A percentile compares a stretch with the other conserved stretches of the same genome.
phyloP scores from a whole-genome alignment of 1,139 yeast genomes.

The Taphrina wiesneri region DNA sequence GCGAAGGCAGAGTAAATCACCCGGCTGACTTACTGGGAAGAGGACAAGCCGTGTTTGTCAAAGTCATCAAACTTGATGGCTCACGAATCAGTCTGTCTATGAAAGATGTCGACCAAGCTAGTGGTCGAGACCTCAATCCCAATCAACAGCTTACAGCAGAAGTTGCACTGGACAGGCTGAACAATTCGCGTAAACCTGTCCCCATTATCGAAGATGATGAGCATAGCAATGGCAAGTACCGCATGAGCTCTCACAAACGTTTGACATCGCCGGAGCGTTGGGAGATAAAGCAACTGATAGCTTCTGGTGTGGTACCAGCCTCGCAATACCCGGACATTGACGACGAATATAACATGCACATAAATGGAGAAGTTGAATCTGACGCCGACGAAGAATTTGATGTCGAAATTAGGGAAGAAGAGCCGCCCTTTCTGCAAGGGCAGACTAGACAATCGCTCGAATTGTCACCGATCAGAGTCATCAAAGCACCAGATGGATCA shows the following conservation, averaged over 20 bases:
- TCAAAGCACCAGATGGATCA: slow-evolving; percentile 76
- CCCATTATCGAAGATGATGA: slow-evolving; percentile 24
- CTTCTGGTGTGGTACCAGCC: slow-evolving; percentile 72
- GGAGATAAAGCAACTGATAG: slow-evolving; percentile 81
- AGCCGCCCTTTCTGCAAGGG: slow-evolving; percentile 73
- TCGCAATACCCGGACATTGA: slow-evolving; percentile 71
- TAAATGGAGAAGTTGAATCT: slow-evolving; percentile 44
- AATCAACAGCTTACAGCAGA: slow-evolving; percentile 36
- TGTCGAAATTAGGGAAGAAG: slow-evolving; percentile 66
- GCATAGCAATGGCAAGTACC: neutral
- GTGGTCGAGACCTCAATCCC: slow-evolving; percentile 54
- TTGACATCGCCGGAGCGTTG: slow-evolving; percentile 85
- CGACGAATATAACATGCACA: slow-evolving; percentile 51
- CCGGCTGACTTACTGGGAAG: slow-evolving; percentile 61
- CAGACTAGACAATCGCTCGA: slow-evolving; percentile 52
- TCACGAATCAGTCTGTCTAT: slow-evolving; percentile 58
- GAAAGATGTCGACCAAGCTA: slow-evolving; percentile 71
- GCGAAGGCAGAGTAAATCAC: slow-evolving; percentile 52
- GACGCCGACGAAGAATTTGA: slow-evolving; percentile 63
- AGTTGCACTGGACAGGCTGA: slow-evolving; percentile 30
- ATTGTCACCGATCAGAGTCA: slow-evolving; percentile 57
- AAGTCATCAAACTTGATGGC: slow-evolving; percentile 55
- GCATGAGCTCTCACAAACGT: slow-evolving; percentile 48
- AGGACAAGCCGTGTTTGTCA: slow-evolving; percentile 67
- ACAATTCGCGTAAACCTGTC: slow-evolving; percentile 19